phyloP scores from a whole-genome alignment of 306 rosid species.

The Echinosophora koreensis region DNA sequence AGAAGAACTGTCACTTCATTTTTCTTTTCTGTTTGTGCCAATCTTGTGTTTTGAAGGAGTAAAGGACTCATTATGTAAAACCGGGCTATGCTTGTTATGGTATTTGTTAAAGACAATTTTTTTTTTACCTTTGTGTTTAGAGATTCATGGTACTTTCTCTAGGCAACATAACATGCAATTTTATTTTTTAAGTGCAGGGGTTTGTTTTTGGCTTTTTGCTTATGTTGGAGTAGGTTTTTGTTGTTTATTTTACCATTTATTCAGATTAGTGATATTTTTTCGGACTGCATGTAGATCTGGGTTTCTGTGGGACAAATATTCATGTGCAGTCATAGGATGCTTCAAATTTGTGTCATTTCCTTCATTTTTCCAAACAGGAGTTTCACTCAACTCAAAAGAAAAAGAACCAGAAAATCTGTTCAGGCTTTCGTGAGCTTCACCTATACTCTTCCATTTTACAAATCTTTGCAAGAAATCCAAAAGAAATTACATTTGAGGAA shows the following conservation, averaged over 20 bases:
- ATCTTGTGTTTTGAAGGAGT: slow-evolving; percentile 24
- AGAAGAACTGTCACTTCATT: neutral
- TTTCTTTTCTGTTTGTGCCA: neutral
- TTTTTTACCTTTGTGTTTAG: neutral
- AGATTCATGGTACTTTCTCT: neutral
- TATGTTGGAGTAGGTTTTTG: slow-evolving; percentile 17
- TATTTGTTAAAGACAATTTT: neutral
- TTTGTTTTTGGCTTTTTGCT: slow-evolving; percentile 1
- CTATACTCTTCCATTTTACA: slow-evolving; percentile 12
- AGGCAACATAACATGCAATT: neutral
- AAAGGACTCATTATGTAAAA: slow-evolving; percentile 26
- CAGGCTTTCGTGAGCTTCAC: slow-evolving; percentile 29
- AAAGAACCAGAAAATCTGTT: slow-evolving; percentile 5
- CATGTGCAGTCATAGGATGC: neutral
- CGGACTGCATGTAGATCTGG: slow-evolving; percentile 51
- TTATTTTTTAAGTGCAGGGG: neutral
- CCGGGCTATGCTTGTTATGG: neutral
- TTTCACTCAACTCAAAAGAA: slow-evolving; percentile 4
- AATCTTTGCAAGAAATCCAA: neutral
- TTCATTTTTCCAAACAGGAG: neutral
- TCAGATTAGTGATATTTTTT: slow-evolving; percentile 37
- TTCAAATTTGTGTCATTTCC: neutral
- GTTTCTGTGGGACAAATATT: slow-evolving; percentile 20
- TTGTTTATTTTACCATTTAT: slow-evolving; percentile 28
- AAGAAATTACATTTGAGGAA: neutral